Evolutionary conservation across 208 protist species (phyloP).

Genomic region (Leishmania aethiopica): DNA sequence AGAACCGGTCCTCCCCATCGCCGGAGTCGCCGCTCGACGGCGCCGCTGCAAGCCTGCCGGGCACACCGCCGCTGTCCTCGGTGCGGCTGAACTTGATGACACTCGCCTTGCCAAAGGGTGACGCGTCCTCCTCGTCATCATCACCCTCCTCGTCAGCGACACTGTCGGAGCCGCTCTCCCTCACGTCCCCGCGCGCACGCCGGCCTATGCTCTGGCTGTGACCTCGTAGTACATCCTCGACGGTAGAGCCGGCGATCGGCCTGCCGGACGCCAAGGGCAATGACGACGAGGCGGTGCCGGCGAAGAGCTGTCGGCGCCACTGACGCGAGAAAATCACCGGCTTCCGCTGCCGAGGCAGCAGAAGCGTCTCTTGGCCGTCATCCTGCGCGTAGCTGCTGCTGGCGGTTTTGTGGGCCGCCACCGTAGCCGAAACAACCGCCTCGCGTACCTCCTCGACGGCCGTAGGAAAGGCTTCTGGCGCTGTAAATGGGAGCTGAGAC

Average conservation of each 20-base stretch:
- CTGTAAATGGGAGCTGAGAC: background rate
- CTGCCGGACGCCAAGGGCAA: background rate
- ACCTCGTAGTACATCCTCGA: slow-evolving; percentile 3
- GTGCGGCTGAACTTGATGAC: slow-evolving; percentile 28
- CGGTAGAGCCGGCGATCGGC: background rate
- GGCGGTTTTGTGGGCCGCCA: slow-evolving; percentile 19
- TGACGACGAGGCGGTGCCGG: background rate
- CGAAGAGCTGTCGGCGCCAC: slow-evolving; percentile 34
- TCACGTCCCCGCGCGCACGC: background rate
- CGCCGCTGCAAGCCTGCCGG: background rate
- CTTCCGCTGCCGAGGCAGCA: slow-evolving; percentile 6
- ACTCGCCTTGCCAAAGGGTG: slow-evolving; percentile 24
- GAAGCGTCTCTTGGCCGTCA: background rate
- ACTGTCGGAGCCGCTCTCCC: background rate
- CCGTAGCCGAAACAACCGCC: slow-evolving; percentile 15
- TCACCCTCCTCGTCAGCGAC: background rate
- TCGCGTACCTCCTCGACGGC: slow-evolving; percentile 19
- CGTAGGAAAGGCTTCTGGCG: background rate
- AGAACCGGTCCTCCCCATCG: background rate
- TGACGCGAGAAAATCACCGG: slow-evolving; percentile 28
- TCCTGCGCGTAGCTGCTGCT: background rate
- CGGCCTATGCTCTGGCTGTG: background rate
- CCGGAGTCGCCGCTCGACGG: background rate
- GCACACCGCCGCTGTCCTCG: background rate
- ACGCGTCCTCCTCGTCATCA: slow-evolving; percentile 13